Base-by-base conservation (phyloP, 2,329 filamentous ascomycete genomes). In the Tolypocladium endophyticum region DNA sequence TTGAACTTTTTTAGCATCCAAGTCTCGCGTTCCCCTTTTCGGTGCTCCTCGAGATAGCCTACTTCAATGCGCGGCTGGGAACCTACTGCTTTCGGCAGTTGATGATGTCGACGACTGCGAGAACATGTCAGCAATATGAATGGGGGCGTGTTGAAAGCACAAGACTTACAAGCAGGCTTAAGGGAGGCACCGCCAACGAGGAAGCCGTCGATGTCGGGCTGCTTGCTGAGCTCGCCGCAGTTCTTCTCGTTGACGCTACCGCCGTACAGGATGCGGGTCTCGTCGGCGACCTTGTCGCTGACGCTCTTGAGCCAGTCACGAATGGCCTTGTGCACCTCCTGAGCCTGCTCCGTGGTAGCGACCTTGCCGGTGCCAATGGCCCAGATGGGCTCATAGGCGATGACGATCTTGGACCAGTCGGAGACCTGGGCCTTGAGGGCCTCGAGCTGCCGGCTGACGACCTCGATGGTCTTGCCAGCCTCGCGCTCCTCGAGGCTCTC, bases 351-450 rank as follows among this genome's bases (percentile, higher is more conserved):
- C 62, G 87, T 92, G 64, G 87, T 89, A 68, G 91, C 91, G 66
- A 95, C 91, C 81, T 94, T 95, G 76, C 94, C 94, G 66, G 94
- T 97, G 68, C 93, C 93, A 68, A 87, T 89, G 74, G 86, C 92
- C 93, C 94, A 99, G 82, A 99, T 95, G 71, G 94, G 94, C 85
- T 99, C 94, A 79, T 99, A 99, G 71, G 94, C 94, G 71, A 99
- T 84, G 74, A 99, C 94, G 65, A 99, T 85, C 81, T 94, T 94
- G 71, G 81, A 84, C 94, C 94, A 99, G 80, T 96, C 90, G 69
- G 85, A 79, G 72, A 90, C 79, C 80, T 88, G 81, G 69, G 79
- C 76, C 74, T 92, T 87, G 65, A 93, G 90, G 65, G 92, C 92
- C 64, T 86, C 83, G 69, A 99, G 85, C 82, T 99, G 94, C 66